These are phyloP conservation scores for Penstemon newberryi DNA, from an alignment of 257 asterid species.

Conservation along the genomic window DNA sequence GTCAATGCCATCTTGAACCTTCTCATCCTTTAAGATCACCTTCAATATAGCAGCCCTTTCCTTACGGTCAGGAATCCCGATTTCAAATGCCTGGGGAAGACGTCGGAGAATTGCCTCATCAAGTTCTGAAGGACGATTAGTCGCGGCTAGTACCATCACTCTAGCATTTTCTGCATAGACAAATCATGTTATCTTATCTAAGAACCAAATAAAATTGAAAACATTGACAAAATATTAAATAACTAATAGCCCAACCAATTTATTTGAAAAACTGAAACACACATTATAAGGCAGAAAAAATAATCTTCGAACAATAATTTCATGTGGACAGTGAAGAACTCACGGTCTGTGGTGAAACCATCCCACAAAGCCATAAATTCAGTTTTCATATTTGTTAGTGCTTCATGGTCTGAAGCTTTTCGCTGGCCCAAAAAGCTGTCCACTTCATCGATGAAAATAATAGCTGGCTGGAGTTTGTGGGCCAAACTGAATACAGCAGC, in stretches of 20 bases:
- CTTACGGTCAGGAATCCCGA: conserved; percentile 64
- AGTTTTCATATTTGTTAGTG: conserved; percentile 85
- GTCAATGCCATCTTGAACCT: conserved; percentile 57
- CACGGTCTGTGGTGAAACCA: conserved; percentile 95
- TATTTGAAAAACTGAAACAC: conserved; percentile 7
- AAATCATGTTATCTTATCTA: conserved; percentile 20
- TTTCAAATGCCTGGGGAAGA: conserved; percentile 93
- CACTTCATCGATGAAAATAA: conserved; percentile 96
- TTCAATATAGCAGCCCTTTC: conserved; percentile 77
- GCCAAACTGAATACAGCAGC: conserved; percentile 96
- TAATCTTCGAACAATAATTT: background rate
- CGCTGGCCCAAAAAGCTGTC: conserved; percentile 98
- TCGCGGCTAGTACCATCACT: conserved; percentile 96
- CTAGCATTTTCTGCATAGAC: conserved; percentile 64
- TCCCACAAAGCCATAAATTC: conserved; percentile 99
- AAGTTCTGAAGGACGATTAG: conserved; percentile 97
- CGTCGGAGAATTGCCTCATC: conserved; percentile 98
- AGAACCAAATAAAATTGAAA: background rate
- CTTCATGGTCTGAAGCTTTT: conserved; percentile 80
- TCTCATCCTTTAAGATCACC: conserved; percentile 85
- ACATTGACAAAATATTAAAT: background rate
- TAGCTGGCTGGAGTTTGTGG: conserved; percentile 94
- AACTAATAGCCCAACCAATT: background rate
- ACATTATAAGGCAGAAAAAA: conserved; percentile 21
- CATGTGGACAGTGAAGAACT: conserved; percentile 30